Base-by-base conservation (phyloP, 2,329 filamentous ascomycete genomes). In the Zarea fungicola region DNA sequence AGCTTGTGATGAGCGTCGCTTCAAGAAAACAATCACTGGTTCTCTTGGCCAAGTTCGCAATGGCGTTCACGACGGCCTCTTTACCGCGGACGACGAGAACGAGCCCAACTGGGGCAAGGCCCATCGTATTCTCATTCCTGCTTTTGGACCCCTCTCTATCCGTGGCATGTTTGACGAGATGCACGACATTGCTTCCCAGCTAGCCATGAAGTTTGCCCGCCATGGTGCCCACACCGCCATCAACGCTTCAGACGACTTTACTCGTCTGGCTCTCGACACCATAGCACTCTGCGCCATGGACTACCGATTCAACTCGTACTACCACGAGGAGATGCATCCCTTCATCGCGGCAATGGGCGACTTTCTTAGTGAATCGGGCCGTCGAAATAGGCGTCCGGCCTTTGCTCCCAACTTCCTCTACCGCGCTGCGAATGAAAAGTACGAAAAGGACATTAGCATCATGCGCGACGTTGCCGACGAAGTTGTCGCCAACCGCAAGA, bases 271-370 rank as follows among this genome's bases (percentile, higher is more conserved):
- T 0, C 74, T 90, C 3, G 86, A 90, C 60, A 85, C 84, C 0
- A 74, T 90, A 8, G 83, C 83, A 1, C 73, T 90, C 3, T 85
- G 84, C 62, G 72, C 80, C n/a, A 85, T 87, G 80, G 78, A 78
- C 31, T 84, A 75, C 51, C 80, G 85, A 16, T 89, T 89, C 73
- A 89, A 89, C 65, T 84, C 79, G 1, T 89, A 84, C 64, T 90
- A 89, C 60, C 73, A 74, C 23, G 77, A 86, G 13, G 72, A 80
- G 8, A 68, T 85, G 62, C 86, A 90, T 55, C 84, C 85, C 0
- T 89, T 90, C 56, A 73, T 89, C 32, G 63, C 73, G 37, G 78
- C 83, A 28, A 88, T 89, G 85, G 72, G 73, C 1, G 73, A 73
- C n/a, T 78, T 85, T 47, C 68, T 90, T 1, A 58, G 63, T 11